Conservation (phyloP, 257 asterid genomes). For the Capsicum chinense region DNA sequence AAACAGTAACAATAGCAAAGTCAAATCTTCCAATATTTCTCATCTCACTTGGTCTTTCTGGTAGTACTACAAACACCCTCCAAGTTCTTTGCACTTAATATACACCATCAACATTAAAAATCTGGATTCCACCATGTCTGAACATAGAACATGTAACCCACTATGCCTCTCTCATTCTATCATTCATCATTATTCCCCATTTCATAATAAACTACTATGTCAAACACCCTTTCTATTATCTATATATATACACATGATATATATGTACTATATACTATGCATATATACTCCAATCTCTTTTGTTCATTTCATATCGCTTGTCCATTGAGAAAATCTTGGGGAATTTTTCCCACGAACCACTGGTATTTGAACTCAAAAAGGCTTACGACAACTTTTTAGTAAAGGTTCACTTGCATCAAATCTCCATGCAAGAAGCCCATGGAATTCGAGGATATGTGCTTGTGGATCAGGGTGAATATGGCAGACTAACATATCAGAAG, state of each 20-base stretch:
- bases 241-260: neutral
- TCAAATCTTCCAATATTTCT: constrained; percentile 20
- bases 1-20: neutral
- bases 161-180: constrained; percentile 1
- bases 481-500: neutral
- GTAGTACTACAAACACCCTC: neutral
- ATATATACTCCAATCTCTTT: neutral
- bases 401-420: neutral
- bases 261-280: neutral
- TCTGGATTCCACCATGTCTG: neutral
- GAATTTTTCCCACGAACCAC: neutral
- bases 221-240: neutral
- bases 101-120: constrained; percentile 6
- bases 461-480: neutral
- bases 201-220: constrained; percentile 11
- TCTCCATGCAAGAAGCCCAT: neutral
- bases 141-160: constrained; percentile 14
- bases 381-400: neutral
- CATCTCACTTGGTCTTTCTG: neutral
- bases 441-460: neutral
- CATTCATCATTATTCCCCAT: constrained; percentile 24
- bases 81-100: constrained; percentile 11
- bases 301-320: neutral
- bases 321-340: neutral
- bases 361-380: neutral